Conservation (phyloP, 768 basidiomycete species). For the Hemileccinum impolitum region DNA sequence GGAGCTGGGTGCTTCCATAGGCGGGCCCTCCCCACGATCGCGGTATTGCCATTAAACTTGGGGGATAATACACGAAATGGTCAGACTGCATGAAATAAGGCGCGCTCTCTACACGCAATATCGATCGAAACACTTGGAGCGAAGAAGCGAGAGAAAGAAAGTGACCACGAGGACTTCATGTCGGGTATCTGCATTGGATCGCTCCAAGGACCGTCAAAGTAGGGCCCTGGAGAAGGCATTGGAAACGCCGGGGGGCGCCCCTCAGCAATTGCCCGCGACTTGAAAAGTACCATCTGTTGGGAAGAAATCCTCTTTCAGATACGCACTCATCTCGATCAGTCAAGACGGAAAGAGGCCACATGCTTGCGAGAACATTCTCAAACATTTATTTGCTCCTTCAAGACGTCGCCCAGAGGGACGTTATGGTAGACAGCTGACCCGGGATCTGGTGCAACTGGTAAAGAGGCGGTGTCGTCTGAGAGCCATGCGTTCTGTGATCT, state of each 20-base stretch:
- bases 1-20: slow-evolving; percentile 23
- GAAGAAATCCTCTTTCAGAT: not conserved
- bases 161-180: slow-evolving; percentile 34
- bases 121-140: slow-evolving; percentile 33
- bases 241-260: slow-evolving; percentile 22
- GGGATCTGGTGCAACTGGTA: slow-evolving; percentile 8
- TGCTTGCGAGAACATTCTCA: slow-evolving; percentile 4
- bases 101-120: slow-evolving; percentile 32
- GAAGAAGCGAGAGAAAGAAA: slow-evolving; percentile 31
- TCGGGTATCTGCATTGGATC: slow-evolving; percentile 37
- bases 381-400: not conserved
- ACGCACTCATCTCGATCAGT: not conserved
- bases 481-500: slow-evolving; percentile 20
- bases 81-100: slow-evolving; percentile 30
- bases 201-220: slow-evolving; percentile 27
- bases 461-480: slow-evolving; percentile 18
- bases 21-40: slow-evolving; percentile 27
- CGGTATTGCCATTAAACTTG: slow-evolving; percentile 25
- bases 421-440: slow-evolving; percentile 2
- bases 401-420: slow-evolving; percentile 3
- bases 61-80: slow-evolving; percentile 27
- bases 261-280: slow-evolving; percentile 13
- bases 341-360: not conserved
- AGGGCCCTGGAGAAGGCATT: slow-evolving; percentile 21
- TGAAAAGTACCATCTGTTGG: slow-evolving; percentile 6